A percentile compares a stretch with the other conserved stretches of the same genome.
Conservation (phyloP, 805 yeast species). For the Yarrowia alimentaria region DNA sequence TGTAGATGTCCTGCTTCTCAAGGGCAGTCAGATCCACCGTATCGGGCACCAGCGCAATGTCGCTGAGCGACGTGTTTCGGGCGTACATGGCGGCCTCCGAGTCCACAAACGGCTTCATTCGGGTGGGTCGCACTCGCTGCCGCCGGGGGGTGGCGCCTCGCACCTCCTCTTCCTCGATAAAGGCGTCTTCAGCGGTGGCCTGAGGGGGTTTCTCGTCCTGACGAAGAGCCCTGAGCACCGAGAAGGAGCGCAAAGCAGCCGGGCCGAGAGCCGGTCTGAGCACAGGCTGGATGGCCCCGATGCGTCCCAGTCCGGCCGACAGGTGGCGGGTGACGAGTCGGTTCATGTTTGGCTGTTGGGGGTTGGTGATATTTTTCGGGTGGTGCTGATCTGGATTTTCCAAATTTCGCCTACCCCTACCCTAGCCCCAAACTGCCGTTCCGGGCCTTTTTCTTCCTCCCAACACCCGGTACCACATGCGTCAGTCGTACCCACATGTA, state of each 20-base stretch:
- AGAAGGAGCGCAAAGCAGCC: no score
- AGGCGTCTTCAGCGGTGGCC: constrained; percentile 1
- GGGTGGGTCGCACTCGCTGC: constrained; percentile 30
- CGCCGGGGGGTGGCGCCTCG: constrained; percentile 27
- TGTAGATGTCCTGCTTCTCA: constrained; percentile 73
- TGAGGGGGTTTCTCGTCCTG: constrained; percentile 13
- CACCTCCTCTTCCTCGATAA: constrained; percentile 16
- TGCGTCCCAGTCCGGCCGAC: constrained; percentile 19
- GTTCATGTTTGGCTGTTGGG: constrained; percentile 6
- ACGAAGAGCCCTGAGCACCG: neutral
- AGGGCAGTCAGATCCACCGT: constrained; percentile 55
- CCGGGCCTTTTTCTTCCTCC: constrained; percentile 6
- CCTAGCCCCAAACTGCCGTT: constrained; percentile 4
- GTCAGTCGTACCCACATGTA: constrained; percentile 4
- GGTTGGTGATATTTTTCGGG: neutral
- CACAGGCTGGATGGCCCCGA: constrained; percentile 16
- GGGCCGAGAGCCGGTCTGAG: neutral
- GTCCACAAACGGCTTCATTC: constrained; percentile 27
- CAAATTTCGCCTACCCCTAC: neutral
- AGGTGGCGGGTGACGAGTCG: constrained; percentile 22
- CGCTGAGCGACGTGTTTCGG: constrained; percentile 12
- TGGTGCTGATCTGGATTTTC: no score
- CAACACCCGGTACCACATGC: constrained; percentile 6
- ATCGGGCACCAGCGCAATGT: constrained; percentile 15
- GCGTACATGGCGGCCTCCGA: constrained; percentile 20